phyloP scores from a whole-genome alignment of 306 rosid genomes.

The Cicer pinnatifidum region DNA sequence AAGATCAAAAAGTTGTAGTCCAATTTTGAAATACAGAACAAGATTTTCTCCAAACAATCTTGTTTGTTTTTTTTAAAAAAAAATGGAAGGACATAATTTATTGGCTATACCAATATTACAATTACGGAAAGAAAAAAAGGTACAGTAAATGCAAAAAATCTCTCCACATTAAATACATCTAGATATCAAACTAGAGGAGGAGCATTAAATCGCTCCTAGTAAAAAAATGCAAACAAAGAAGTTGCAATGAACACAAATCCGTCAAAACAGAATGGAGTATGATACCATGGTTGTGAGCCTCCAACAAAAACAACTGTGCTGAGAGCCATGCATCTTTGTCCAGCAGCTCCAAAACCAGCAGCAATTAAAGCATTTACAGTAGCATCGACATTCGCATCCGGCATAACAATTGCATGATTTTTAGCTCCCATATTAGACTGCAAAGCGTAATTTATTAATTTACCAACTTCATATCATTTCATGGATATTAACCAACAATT shows the following conservation, averaged over 20 bases:
- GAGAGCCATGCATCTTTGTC: slow-evolving; percentile 98
- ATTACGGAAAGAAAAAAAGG: not conserved
- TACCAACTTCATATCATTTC: slow-evolving; percentile 34
- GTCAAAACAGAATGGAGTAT: slow-evolving; percentile 28
- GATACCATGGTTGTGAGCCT: slow-evolving; percentile 73
- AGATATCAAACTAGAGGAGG: slow-evolving; percentile 1
- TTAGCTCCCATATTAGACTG: slow-evolving; percentile 98
- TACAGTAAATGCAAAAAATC: not conserved
- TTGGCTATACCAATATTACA: slow-evolving; percentile 2
- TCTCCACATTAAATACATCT: slow-evolving; percentile 26
- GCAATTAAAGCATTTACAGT: slow-evolving; percentile 83
- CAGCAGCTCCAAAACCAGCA: slow-evolving; percentile 99
- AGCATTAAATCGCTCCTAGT: not conserved
- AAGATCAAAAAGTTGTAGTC: not conserved
- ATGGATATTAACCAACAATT: slow-evolving; percentile 35
- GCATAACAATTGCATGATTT: slow-evolving; percentile 91
- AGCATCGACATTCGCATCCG: slow-evolving; percentile 86
- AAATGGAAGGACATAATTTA: not conserved
- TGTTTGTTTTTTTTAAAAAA: not conserved
- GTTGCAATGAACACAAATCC: not conserved
- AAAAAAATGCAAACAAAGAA: slow-evolving; percentile 6
- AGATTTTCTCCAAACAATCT: slow-evolving; percentile 3
- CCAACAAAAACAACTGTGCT: slow-evolving; percentile 95
- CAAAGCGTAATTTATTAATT: slow-evolving; percentile 43
- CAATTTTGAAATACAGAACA: slow-evolving; percentile 29